phyloP scores from a whole-genome alignment of 2,329 filamentous ascomycete species.

The Epichloe uncinata region DNA sequence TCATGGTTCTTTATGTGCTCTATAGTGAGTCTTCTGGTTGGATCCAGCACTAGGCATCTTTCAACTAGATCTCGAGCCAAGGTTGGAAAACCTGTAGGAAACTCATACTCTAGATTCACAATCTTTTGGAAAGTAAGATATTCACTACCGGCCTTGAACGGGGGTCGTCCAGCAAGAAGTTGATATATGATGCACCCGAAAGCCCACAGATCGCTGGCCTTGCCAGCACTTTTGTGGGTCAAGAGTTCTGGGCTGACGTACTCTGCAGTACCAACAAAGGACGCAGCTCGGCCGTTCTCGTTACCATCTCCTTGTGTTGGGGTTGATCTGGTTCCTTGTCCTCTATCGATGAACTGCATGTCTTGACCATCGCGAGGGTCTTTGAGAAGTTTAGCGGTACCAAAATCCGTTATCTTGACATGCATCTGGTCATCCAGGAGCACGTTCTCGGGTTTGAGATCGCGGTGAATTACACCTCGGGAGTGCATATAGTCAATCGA shows the following conservation, averaged over 20 bases:
- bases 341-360: constrained; percentile 25
- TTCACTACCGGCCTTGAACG: constrained; percentile 92
- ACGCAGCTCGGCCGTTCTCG: constrained; percentile 67
- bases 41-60: constrained; percentile 79
- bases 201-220: constrained; percentile 94
- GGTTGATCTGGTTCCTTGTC: constrained; percentile 10
- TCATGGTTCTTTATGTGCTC: constrained; percentile 95
- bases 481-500: constrained; percentile 98
- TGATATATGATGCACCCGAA: constrained; percentile 98
- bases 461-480: constrained; percentile 87
- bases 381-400: constrained; percentile 80
- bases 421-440: constrained; percentile 92
- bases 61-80: constrained; percentile 83
- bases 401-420: constrained; percentile 97
- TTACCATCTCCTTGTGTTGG: constrained; percentile 24
- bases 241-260: constrained; percentile 97
- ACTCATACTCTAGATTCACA: constrained; percentile 84
- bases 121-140: constrained; percentile 99
- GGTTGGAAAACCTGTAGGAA: constrained; percentile 75
- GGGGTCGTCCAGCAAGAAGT: constrained; percentile 83
- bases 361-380: constrained; percentile 28
- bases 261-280: constrained; percentile 94
- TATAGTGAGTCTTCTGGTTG: constrained; percentile 68
- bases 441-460: constrained; percentile 94
- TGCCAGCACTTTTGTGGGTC: constrained; percentile 92